Evolutionary conservation across 2,329 filamentous ascomycete species (phyloP).

Genomic region (Aspergillus amoenus): DNA sequence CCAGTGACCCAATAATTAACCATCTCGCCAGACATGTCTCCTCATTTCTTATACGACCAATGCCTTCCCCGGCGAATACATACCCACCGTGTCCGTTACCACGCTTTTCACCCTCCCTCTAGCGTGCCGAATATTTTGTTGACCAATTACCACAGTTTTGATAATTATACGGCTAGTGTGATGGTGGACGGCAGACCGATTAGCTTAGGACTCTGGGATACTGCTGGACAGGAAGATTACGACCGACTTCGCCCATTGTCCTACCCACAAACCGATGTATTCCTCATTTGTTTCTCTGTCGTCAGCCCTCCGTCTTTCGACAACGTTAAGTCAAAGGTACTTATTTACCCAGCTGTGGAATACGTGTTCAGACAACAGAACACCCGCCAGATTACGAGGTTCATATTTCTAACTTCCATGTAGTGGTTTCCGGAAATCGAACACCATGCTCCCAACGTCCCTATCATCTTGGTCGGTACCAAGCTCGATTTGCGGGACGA

Average conservation of each 20-base stretch:
- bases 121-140: conserved; percentile 16
- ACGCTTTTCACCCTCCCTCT: conserved; percentile 16
- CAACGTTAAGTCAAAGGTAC: conserved; percentile 97
- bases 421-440: conserved; percentile 98
- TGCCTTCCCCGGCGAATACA: conserved; percentile 99
- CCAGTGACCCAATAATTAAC: background rate
- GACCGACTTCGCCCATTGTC: conserved; percentile 91
- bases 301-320: conserved; percentile 97
- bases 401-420: conserved; percentile 11
- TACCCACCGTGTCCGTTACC: conserved; percentile 73
- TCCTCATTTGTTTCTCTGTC: conserved; percentile 97
- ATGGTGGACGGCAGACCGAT: conserved; percentile 99
- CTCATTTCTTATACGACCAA: conserved; percentile 99
- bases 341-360: conserved; percentile 22
- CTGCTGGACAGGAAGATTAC: conserved; percentile 97
- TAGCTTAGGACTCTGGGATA: conserved; percentile 97
- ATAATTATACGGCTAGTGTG: conserved; percentile 98
- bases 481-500: conserved; percentile 96
- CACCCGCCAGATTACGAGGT: background rate
- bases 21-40: conserved; percentile 75
- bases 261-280: conserved; percentile 97
- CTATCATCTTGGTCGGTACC: conserved; percentile 94
- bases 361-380: background rate
- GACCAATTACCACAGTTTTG: conserved; percentile 63
- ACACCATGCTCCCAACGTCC: conserved; percentile 91